Percentiles rank a stretch among this genome's conserved stretches.
Conservation (phyloP, 2,329 filamentous ascomycete species). For the Fusarium buxicola region DNA sequence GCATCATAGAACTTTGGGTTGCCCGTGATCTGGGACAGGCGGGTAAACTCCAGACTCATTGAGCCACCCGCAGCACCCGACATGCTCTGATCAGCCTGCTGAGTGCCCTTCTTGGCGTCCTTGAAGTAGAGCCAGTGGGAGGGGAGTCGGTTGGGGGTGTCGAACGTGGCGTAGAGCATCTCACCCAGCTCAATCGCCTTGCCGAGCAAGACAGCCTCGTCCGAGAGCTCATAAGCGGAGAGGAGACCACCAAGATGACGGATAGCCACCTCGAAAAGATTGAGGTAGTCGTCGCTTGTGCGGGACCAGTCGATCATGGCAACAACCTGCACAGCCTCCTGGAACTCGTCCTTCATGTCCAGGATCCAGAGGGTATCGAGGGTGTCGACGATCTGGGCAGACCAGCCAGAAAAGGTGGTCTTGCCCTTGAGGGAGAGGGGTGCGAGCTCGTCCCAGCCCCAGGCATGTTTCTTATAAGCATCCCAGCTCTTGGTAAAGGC, state of each 20-base stretch:
- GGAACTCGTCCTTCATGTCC: conserved; percentile 67
- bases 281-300: conserved; percentile 59
- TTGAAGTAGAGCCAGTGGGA: conserved; percentile 59
- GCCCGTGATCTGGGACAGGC: conserved; percentile 78
- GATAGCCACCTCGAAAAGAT: conserved; percentile 73
- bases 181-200: conserved; percentile 66
- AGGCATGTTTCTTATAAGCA: conserved; percentile 65
- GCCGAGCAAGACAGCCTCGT: conserved; percentile 57
- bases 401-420: conserved; percentile 66
- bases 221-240: conserved; percentile 64
- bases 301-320: conserved; percentile 67
- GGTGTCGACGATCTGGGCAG: conserved; percentile 69
- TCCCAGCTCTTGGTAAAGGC: conserved; percentile 61
- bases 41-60: conserved; percentile 79
- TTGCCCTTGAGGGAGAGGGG: conserved; percentile 61
- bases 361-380: conserved; percentile 71
- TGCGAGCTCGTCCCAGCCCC: conserved; percentile 67
- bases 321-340: conserved; percentile 60
- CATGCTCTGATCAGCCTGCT: conserved; percentile 52
- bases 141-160: conserved; percentile 66
- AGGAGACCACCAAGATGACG: conserved; percentile 65
- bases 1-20: conserved; percentile 81
- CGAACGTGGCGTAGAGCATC: conserved; percentile 65
- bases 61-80: conserved; percentile 67
- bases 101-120: conserved; percentile 53